These are phyloP conservation scores for Huntiella omanensis DNA, from an alignment of 2,329 filamentous ascomycete genomes.

Conservation along the genomic window DNA sequence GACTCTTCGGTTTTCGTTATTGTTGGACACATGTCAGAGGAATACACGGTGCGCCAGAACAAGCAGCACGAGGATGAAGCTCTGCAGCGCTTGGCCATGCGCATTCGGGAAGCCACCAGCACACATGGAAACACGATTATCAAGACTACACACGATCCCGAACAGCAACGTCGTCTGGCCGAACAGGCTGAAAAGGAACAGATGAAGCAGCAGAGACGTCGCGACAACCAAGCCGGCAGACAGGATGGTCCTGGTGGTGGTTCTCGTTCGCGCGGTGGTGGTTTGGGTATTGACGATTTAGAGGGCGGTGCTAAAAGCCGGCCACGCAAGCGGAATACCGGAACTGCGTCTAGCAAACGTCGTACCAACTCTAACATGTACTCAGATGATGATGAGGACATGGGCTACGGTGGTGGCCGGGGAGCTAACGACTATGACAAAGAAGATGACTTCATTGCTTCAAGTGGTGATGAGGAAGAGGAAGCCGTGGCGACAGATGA, in stretches of 20 bases:
- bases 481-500: slow-evolving; percentile 46
- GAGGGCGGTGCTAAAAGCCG: slow-evolving; percentile 38
- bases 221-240: slow-evolving; percentile 48
- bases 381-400: slow-evolving; percentile 53
- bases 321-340: slow-evolving; percentile 34
- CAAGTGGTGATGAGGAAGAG: slow-evolving; percentile 52
- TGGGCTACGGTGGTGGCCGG: slow-evolving; percentile 38
- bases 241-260: slow-evolving; percentile 37
- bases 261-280: slow-evolving; percentile 29
- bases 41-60: slow-evolving; percentile 49
- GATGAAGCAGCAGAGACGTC: slow-evolving; percentile 43
- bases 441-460: slow-evolving; percentile 61
- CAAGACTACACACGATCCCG: slow-evolving; percentile 53
- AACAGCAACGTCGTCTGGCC: slow-evolving; percentile 53
- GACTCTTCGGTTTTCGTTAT: slow-evolving; percentile 49
- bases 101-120: slow-evolving; percentile 43
- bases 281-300: slow-evolving; percentile 47
- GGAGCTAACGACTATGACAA: slow-evolving; percentile 63
- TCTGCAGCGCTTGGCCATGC: slow-evolving; percentile 45
- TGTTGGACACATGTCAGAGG: slow-evolving; percentile 57
- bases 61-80: slow-evolving; percentile 52
- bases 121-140: slow-evolving; percentile 45
- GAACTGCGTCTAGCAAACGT: slow-evolving; percentile 30
- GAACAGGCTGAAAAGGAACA: slow-evolving; percentile 59
- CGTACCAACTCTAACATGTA: slow-evolving; percentile 37